Evolutionary conservation across 139 green algal genomes (phyloP), one percentile per base, ranked within the genome.

Genomic region (Micractinium conductrix): DNA sequence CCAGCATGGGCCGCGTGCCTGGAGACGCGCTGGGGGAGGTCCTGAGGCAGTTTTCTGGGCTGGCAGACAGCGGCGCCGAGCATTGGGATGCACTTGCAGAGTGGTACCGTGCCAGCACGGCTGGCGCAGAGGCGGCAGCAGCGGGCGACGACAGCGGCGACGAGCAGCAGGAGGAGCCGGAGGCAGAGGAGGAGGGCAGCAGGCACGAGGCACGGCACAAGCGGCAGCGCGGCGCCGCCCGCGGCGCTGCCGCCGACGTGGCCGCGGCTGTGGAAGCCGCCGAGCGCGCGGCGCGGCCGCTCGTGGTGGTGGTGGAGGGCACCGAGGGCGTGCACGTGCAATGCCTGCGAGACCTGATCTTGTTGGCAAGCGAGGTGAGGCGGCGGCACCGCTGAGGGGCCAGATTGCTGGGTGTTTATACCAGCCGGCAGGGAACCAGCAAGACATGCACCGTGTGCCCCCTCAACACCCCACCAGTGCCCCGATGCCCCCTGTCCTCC

Each of bases 281-380:
- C 38, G 72, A 55, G 14, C 68, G 81, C 4, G 2, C n/a, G n/a
- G n/a, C 71, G 21, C 43, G 74, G 65, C 91, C 91, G 43, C 53
- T 94, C 69, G 91, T 92, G 21, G 70, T 94, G 3, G 40, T 94
- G 35, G 62, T 94, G 68, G 88, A 93, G 70, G 84, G 79, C 21
- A 84, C 82, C 22, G 91, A 94, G 37, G 71, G 60, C 0, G 76
- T 83, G 2, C 80, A 91, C 37, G 37, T 75, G 10, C 21, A 43
- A 37, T 75, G 79, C 5, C 85, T 94, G 26, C 58, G 86, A 2
- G 86, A 90, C 42, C 68, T 94, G 7, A 83, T 94, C 37, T 12
- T 80, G 1, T 40, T 79, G 2, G 69, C 93, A 17, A 86, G 80
- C 45, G 90, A 93, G 75, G 86, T 86, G 53, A 26, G 80, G 2